phyloP scores from a whole-genome alignment of 1,284 basidiomycete genomes.

The Gomphus sp. region DNA sequence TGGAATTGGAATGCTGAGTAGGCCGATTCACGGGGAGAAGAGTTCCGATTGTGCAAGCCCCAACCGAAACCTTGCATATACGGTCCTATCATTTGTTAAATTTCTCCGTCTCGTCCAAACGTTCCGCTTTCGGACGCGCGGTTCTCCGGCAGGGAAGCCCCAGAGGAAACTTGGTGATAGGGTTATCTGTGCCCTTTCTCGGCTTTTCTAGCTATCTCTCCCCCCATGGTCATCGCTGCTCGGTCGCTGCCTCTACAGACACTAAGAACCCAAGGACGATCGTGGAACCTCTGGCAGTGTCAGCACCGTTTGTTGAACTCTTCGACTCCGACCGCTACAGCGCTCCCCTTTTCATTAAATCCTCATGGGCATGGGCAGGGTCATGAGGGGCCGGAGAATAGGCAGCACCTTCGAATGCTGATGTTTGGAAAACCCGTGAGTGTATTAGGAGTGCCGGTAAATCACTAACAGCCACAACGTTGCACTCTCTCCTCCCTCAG shows the following conservation, averaged over 20 bases:
- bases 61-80: background rate
- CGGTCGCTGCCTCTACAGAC: background rate
- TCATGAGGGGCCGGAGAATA: conserved; percentile 20
- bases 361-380: conserved; percentile 21
- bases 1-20: background rate
- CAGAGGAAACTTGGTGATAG: background rate
- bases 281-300: background rate
- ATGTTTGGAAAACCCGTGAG: conserved; percentile 73
- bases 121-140: background rate
- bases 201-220: background rate
- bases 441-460: background rate
- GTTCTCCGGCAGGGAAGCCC: background rate
- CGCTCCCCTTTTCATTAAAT: conserved; percentile 2
- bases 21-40: background rate
- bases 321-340: background rate
- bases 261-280: background rate
- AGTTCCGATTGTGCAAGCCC: background rate
- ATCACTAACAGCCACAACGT: conserved; percentile 35
- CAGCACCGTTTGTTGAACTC: background rate
- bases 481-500: conserved; percentile 5
- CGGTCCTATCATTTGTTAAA: background rate
- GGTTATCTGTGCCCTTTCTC: background rate
- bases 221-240: background rate
- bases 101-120: background rate
- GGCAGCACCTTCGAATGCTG: conserved; percentile 55